Evolutionary conservation across 2,329 filamentous ascomycete species (phyloP), one percentile per base, ranked within the genome.

Genomic region (Penicillium sp.): DNA sequence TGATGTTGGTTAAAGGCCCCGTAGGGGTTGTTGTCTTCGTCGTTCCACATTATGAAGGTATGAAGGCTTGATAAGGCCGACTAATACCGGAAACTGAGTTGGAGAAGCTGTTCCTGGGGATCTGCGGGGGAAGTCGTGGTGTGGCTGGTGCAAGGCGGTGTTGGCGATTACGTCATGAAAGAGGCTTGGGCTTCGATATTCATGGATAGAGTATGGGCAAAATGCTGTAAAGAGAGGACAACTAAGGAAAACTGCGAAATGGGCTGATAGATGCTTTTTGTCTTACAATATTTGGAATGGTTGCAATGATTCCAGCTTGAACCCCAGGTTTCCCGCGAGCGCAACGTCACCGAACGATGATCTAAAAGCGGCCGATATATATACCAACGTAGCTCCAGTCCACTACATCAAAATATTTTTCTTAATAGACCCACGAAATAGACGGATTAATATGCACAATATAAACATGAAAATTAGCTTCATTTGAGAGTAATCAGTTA

Each of bases 21-120:
- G 72, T 97, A 97, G 6, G 93, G 93, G 75, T 97, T 97, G 79
- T 97, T 97, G 73, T 97, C 91, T 79, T 97, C 93, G 81, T 97
- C 93, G 83, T 97, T 96, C 93, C 93, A 97, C 93, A 97, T 97
- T 66, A 68, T 83, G 74, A 33, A 33, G 31, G 9, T 55, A 38
- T 39, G 23, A 48, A 43, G n/a, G 44, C 47, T 55, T 49, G 59
- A 54, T 23, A 31, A 44, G 13, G 48, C 36, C 45, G 27, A 55
- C 45, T 33, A 51, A 27, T 31, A 23, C 38, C 25, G 31, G 29
- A 36, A 55, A 43, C 47, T 31, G 39, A 63, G 49, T 56, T 56
- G 57, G 60, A 57, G 60, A 65, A 63, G 59, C 57, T 61, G 62
- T 60, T 53, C 60, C 61, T 62, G 62, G 62, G 54, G 61, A 61